Base-by-base conservation (phyloP, 768 basidiomycete genomes). In the Mycena vitilis region DNA sequence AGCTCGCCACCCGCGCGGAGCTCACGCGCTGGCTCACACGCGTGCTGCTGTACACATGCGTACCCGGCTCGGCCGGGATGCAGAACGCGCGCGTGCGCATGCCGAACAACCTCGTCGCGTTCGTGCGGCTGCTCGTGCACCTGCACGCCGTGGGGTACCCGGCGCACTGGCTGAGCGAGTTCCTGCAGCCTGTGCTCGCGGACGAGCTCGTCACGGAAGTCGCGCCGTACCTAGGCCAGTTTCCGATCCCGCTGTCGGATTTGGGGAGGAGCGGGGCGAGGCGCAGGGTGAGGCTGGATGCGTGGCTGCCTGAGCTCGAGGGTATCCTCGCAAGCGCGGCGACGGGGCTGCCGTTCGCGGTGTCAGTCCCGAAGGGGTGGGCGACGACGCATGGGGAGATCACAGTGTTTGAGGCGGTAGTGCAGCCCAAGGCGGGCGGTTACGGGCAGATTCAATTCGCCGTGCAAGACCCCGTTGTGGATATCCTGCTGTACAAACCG, bases 81-180 rank as follows among this genome's bases (percentile, higher is more conserved):
- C 71, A 73, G 18, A 71, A 72, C 0, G 47, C 70, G 38, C 71
- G 78, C 36, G 73, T 80, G 16, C 76, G 76, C 47, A 72, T 76
- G 51, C 78, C 79, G 18, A 80, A 80, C 73, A 81, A 76, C 58
- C 74, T 82, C 25, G 75, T 75, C 18, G 76, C 75, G 7, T 81
- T 81, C 71, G 61, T 81, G 51, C 61, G 72, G 10, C 73, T 82
- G 2, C 72, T 82, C 42, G 67, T 78, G 25, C 74, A 79, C 63
- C 75, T 81, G 23, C 73, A 76, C 57, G 67, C 73, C 47, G 77
- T 80, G 45, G 80, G 80, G 6, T 82, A 78, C 68, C 81, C 81
- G 3, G 71, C 65, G 12, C 81, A 80, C 66, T 81, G 80, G 81
- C 76, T 83, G 42, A 72, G 75, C 53, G 79, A 80, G 13, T 78